phyloP scores from a whole-genome alignment of 306 rosid genomes.

The Cucumis hystrix region DNA sequence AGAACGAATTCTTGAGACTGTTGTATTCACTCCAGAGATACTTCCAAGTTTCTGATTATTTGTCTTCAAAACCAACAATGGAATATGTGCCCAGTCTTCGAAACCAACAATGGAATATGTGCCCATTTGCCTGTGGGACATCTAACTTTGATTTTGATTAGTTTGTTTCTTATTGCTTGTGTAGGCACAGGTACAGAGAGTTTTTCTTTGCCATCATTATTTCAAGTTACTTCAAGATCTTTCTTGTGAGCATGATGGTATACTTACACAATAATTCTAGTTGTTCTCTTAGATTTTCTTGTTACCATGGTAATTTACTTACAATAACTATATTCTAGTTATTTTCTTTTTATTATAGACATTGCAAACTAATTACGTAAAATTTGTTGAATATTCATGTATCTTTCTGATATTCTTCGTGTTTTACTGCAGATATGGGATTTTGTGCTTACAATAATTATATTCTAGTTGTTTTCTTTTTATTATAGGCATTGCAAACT shows the following conservation, averaged over 20 bases:
- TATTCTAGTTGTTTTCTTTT: neutral
- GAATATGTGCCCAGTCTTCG: neutral
- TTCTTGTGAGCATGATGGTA: slow-evolving; percentile 76
- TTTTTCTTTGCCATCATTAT: slow-evolving; percentile 53
- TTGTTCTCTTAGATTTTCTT: slow-evolving; percentile 32
- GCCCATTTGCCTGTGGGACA: neutral
- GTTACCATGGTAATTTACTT: slow-evolving; percentile 56
- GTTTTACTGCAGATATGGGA: slow-evolving; percentile 65
- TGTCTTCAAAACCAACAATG: neutral
- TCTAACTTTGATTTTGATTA: neutral
- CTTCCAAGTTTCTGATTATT: neutral
- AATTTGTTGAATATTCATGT: neutral
- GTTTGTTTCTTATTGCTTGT: neutral
- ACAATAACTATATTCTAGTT: neutral
- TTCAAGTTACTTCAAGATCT: slow-evolving; percentile 81
- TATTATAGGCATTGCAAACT: neutral
- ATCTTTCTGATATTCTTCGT: slow-evolving; percentile 11
- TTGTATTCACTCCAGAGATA: neutral
- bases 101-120: neutral
- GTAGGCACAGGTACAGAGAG: slow-evolving; percentile 19
- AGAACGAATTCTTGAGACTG: neutral
- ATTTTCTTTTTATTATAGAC: neutral
- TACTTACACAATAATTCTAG: slow-evolving; percentile 6
- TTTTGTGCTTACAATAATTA: slow-evolving; percentile 19
- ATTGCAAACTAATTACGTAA: neutral